phyloP scores from a whole-genome alignment of 441 rosid genomes.

The Isatis lusitanica region DNA sequence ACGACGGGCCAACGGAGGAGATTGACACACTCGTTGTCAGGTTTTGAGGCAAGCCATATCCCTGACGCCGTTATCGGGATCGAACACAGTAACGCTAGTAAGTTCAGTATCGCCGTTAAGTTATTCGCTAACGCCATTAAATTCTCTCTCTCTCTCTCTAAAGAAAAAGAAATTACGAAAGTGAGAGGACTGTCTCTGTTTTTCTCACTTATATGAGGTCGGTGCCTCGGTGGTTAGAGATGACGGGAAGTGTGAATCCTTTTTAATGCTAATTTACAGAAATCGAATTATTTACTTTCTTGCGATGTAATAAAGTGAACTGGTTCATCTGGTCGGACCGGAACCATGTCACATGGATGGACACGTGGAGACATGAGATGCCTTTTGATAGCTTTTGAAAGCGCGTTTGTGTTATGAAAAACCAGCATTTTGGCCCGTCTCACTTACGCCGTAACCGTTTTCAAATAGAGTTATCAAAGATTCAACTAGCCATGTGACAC shows the following conservation, averaged over 20 bases:
- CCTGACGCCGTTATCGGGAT: slow-evolving; percentile 86
- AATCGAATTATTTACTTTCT: background rate
- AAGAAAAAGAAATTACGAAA: slow-evolving; percentile 10
- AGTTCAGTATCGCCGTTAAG: slow-evolving; percentile 84
- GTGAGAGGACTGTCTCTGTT: slow-evolving; percentile 26
- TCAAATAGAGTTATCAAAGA: too few relatives aligned
- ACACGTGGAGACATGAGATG: slow-evolving; percentile 10
- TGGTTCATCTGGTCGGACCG: slow-evolving; percentile 16
- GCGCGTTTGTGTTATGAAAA: background rate
- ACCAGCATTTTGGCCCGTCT: background rate
- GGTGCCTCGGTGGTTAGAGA: slow-evolving; percentile 28
- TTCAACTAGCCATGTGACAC: too few relatives aligned
- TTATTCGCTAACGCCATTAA: slow-evolving; percentile 80
- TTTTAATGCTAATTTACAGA: slow-evolving; percentile 16
- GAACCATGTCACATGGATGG: slow-evolving; percentile 21
- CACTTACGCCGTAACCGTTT: background rate
- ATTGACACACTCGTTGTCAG: slow-evolving; percentile 67
- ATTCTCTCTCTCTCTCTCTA: background rate
- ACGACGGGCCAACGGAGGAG: slow-evolving; percentile 72
- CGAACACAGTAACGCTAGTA: slow-evolving; percentile 80
- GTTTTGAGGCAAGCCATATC: slow-evolving; percentile 79
- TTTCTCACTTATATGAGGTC: slow-evolving; percentile 14
- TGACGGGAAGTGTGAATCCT: slow-evolving; percentile 28
- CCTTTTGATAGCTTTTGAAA: background rate
- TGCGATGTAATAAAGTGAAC: background rate